A percentile compares a stretch with the other conserved stretches of the same genome.
These are phyloP conservation scores for Pythium apleroticum DNA, from an alignment of 352 stramenopile genomes.

Conservation along the genomic window DNA sequence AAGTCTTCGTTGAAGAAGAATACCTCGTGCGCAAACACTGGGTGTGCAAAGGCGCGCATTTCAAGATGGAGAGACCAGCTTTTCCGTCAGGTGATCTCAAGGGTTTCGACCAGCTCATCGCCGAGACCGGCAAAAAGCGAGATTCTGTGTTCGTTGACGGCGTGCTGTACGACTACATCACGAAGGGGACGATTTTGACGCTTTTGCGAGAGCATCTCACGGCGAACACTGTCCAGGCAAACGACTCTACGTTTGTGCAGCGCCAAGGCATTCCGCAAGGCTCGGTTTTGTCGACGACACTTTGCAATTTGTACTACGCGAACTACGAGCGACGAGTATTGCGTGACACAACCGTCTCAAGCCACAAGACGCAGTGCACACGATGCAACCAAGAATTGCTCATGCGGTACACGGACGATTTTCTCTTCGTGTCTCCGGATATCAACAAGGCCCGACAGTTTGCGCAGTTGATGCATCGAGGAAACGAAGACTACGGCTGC, in stretches of 20 bases:
- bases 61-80: conserved; percentile 60
- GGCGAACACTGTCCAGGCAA: conserved; percentile 52
- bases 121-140: conserved; percentile 34
- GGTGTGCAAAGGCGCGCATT: conserved; percentile 61
- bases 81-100: conserved; percentile 54
- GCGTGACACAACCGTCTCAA: conserved; percentile 18
- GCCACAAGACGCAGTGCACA: conserved; percentile 11
- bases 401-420: conserved; percentile 81
- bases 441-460: conserved; percentile 50
- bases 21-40: conserved; percentile 79
- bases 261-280: conserved; percentile 73
- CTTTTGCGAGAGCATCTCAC: conserved; percentile 71
- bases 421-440: conserved; percentile 66
- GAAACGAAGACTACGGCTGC: conserved; percentile 64
- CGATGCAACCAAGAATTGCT: conserved; percentile 58
- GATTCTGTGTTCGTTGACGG: conserved; percentile 68
- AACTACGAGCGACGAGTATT: conserved; percentile 71
- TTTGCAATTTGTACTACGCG: conserved; percentile 84
- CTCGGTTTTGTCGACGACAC: conserved; percentile 76
- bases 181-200: conserved; percentile 41
- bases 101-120: conserved; percentile 49
- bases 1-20: conserved; percentile 59
- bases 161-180: conserved; percentile 77
- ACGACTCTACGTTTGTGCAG: conserved; percentile 54
- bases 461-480: conserved; percentile 55